Conservation (phyloP, 805 yeast species). For the Ogataea sp. region DNA sequence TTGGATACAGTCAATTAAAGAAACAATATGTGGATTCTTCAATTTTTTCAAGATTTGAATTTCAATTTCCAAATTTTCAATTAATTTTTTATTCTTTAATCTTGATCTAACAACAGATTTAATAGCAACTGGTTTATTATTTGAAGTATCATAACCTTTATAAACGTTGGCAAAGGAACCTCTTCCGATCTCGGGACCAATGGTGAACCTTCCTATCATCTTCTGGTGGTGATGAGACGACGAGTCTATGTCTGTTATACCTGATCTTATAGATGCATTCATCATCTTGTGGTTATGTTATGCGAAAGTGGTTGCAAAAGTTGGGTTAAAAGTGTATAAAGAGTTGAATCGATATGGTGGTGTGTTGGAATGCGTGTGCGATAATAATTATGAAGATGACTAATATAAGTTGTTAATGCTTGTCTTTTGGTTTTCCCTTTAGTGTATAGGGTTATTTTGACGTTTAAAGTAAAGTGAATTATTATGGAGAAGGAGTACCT, state of each 20-base stretch:
- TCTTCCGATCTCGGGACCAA: constrained; percentile 85
- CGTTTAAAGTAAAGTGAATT: too few relatives aligned
- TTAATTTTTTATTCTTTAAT: constrained; percentile 74
- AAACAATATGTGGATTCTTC: constrained; percentile 90
- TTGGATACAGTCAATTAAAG: constrained; percentile 73
- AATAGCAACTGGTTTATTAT: constrained; percentile 68
- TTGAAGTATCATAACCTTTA: constrained; percentile 58
- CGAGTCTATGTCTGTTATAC: background rate
- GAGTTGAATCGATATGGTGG: too few relatives aligned
- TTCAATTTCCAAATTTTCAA: constrained; percentile 89
- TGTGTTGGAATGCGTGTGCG: too few relatives aligned
- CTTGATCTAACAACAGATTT: constrained; percentile 81
- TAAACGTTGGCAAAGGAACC: constrained; percentile 96
- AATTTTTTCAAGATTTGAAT: constrained; percentile 80
- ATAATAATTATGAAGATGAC: too few relatives aligned
- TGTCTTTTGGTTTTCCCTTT: too few relatives aligned
- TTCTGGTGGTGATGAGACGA: background rate
- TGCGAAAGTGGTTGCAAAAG: too few relatives aligned
- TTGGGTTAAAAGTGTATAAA: too few relatives aligned
- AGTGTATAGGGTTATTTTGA: too few relatives aligned
- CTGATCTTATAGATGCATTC: background rate
- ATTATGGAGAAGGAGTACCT: too few relatives aligned
- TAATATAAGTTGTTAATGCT: too few relatives aligned
- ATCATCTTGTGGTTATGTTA: too few relatives aligned
- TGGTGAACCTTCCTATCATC: constrained; percentile 38